Conservation (phyloP, 768 basidiomycete genomes). For the Hericium alpestre region DNA sequence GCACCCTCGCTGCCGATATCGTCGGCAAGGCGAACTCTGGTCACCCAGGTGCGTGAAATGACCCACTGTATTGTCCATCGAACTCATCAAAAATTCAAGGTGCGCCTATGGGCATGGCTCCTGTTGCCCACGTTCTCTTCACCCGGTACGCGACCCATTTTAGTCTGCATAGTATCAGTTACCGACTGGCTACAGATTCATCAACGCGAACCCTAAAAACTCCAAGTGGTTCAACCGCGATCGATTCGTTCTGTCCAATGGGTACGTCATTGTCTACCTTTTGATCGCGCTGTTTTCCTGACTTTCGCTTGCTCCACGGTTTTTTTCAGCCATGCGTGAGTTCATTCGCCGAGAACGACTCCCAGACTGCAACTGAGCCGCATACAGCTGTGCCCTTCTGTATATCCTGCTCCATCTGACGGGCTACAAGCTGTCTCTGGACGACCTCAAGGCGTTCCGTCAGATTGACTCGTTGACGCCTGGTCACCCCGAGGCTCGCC, state of each 20-base stretch:
- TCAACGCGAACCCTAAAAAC: constrained; percentile 81
- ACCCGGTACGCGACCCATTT: constrained; percentile 40
- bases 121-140: constrained; percentile 71
- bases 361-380: not conserved
- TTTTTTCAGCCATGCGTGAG: constrained; percentile 60
- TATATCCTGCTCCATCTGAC: constrained; percentile 86
- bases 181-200: constrained; percentile 40
- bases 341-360: not conserved
- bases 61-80: not conserved
- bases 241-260: constrained; percentile 94
- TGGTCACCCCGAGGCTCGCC: constrained; percentile 78
- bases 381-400: constrained; percentile 76
- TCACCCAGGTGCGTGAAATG: constrained; percentile 57
- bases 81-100: constrained; percentile 29
- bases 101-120: constrained; percentile 92
- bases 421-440: constrained; percentile 85
- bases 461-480: constrained; percentile 85
- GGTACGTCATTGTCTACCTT: constrained; percentile 36
- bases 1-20: constrained; percentile 65
- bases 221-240: constrained; percentile 95
- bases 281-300: no score
- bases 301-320: constrained; percentile 3
- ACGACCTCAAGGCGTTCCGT: constrained; percentile 89
- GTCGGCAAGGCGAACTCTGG: constrained; percentile 88
- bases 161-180: not conserved